Conservation (phyloP, 2,329 filamentous ascomycete species). For the Capronia americana region DNA sequence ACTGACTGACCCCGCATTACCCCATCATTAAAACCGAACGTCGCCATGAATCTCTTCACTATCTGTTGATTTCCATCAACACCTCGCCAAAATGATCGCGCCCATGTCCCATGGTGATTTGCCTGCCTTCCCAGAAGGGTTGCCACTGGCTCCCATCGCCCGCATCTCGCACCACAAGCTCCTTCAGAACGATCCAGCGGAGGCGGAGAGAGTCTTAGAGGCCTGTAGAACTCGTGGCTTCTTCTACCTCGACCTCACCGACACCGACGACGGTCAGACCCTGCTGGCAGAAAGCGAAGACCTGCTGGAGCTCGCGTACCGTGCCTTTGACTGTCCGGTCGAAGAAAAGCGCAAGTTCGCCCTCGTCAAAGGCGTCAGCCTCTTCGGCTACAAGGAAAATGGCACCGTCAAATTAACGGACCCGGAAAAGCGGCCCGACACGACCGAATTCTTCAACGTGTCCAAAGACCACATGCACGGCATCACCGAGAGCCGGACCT, state of each 20-base stretch:
- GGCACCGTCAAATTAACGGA: constrained; percentile 34
- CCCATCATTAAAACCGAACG: not conserved
- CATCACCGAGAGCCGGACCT: constrained; percentile 10
- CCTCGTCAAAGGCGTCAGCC: constrained; percentile 38
- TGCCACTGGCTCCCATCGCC: constrained; percentile 52
- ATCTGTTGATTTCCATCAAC: not conserved
- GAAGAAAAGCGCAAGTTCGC: constrained; percentile 40
- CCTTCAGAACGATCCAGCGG: constrained; percentile 43
- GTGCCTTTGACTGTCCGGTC: constrained; percentile 56
- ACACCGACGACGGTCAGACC: constrained; percentile 44
- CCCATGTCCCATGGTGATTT: constrained; percentile 3
- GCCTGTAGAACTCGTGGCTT: constrained; percentile 58
- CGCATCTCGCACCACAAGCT: constrained; percentile 50
- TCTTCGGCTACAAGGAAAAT: constrained; percentile 38
- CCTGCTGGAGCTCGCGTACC: constrained; percentile 54
- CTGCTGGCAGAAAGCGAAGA: constrained; percentile 50
- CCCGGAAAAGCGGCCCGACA: constrained; percentile 33
- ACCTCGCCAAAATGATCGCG: not conserved
- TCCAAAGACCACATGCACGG: constrained; percentile 20
- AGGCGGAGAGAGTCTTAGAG: constrained; percentile 46
- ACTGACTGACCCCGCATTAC: not conserved
- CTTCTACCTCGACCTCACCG: constrained; percentile 61
- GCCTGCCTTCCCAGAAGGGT: constrained; percentile 50
- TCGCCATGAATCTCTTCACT: not conserved
- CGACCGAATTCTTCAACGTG: constrained; percentile 36